Conservation (phyloP, 345 rosid species). For the Lepidium aucheri region DNA sequence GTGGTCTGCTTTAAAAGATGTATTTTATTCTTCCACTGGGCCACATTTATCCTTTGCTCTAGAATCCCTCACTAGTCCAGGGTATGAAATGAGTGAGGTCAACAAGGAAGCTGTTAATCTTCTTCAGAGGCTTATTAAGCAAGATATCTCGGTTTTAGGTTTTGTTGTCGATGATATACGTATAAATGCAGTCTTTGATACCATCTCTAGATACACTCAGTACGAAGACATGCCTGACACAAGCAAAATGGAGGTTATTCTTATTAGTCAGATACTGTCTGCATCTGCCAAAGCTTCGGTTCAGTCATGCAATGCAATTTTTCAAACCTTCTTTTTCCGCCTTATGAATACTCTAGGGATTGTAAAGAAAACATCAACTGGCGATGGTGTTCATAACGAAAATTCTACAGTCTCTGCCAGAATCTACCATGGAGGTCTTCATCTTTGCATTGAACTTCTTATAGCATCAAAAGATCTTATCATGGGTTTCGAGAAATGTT, state of each 20-base stretch:
- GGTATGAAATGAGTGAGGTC: slow-evolving; percentile 38
- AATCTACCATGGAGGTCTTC: slow-evolving; percentile 55
- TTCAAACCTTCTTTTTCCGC: slow-evolving; percentile 45
- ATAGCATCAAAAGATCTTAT: slow-evolving; percentile 59
- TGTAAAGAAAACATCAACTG: slow-evolving; percentile 29
- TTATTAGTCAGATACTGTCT: slow-evolving; percentile 54
- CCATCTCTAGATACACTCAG: slow-evolving; percentile 35
- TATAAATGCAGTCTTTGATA: slow-evolving; percentile 44
- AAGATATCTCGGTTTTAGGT: slow-evolving; percentile 45
- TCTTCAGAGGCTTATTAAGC: slow-evolving; percentile 45
- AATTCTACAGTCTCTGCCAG: slow-evolving; percentile 25
- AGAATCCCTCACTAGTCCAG: slow-evolving; percentile 41
- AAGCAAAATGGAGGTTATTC: slow-evolving; percentile 49
- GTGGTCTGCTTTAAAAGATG: slow-evolving; percentile 67
- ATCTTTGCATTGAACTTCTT: slow-evolving; percentile 62
- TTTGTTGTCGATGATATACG: slow-evolving; percentile 50
- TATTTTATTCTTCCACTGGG: slow-evolving; percentile 45
- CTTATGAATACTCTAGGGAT: slow-evolving; percentile 52
- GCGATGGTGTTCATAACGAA: slow-evolving; percentile 20
- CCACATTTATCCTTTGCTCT: slow-evolving; percentile 29
- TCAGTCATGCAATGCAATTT: slow-evolving; percentile 53
- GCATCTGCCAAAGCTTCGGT: slow-evolving; percentile 57
- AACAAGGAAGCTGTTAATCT: slow-evolving; percentile 54
- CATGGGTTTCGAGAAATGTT: slow-evolving; percentile 21
- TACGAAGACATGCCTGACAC: slow-evolving; percentile 39